Base-by-base conservation (phyloP, 805 yeast species). In the Schwanniomyces polymorphus region DNA sequence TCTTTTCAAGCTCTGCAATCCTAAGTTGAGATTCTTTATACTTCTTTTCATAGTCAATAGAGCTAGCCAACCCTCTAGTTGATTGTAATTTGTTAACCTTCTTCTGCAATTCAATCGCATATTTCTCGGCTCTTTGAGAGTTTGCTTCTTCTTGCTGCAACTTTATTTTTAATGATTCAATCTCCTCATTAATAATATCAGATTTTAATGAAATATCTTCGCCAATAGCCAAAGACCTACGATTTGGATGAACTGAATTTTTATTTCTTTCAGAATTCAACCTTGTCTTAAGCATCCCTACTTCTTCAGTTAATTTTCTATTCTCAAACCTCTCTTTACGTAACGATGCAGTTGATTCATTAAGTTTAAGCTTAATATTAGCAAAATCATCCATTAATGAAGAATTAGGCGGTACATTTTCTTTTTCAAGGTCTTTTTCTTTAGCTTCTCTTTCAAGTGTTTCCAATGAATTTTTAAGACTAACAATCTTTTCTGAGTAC, bases 271-370 rank as follows among this genome's bases (percentile, higher is more conserved):
- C 85, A n/a, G 85, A 74, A 2, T 86, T 84, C n/a, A 83, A 60
- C 54, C 88, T 75, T 1, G 84, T 78, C 53, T 84, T 86, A 11
- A 87, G 63, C 54, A 85, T 67, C 27, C 76, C 74, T 43, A 85
- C 57, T 49, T 85, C 89, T 39, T 85, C 82, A 21, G 72, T 67
- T 38, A 85, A 60, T 48, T 65, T 77, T 61, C 56, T 71, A 44
- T 70, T 72, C 50, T 72, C 78, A 29, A 73, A 70, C 47, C 61
- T 65, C 55, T 80, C 84, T 31, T 70, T 76, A 38, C 80, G 68
- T 44, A 82, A 54, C 3, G 68, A 57, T 8, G 81, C 82, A 48
- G 74, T 67, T 17, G 70, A 73, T 47, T 82, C 86, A 49, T 80
- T 78, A 18, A 83, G 60, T 48, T 79, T 78, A 7, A 80, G 61